Evolutionary conservation across 2,329 filamentous ascomycete genomes (phyloP), one percentile per base, ranked within the genome.

Genomic region (Aspergillus japonicus): DNA sequence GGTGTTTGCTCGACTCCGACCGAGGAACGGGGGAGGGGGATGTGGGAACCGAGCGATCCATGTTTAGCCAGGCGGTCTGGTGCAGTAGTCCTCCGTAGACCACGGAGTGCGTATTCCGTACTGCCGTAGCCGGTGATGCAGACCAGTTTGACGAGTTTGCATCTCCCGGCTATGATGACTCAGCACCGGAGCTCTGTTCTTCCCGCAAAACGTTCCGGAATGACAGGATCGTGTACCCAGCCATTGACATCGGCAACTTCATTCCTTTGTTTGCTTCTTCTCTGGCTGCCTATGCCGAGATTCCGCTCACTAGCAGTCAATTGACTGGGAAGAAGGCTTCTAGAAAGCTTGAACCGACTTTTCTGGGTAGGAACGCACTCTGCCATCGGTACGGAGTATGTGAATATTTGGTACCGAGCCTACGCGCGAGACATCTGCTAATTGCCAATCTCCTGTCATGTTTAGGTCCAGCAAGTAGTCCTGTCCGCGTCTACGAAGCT

Each of bases 1-100:
- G 63, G 56, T 56, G 58, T 29, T 21, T 54, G 33, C 48, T 57
- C 21, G 49, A 48, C 52, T 57, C 55, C 56, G 57, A 61, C 61
- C 56, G 54, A 62, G 54, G 59, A 63, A 59, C 56, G 47, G 42
- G 35, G 39, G 39, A 14, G 11, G 11, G 33, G 3, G 33, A 16
- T 35, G 33, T 12, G 33, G 11, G 33, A 19, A 35, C 54, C 50
- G 50, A 60, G 50, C 58, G 55, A 54, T 54, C 42, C 47, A 57
- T 55, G 53, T 55, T 48, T 48, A 55, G 53, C 53, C 31, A 47
- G 53, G 47, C 53, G 53, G 44, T 48, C 24, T 55, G 39, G 53
- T 55, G 53, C 53, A 55, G 53, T 55, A 21, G 21, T 21, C 21
- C 21, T 21, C 21, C 44, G 52, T 24, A 21, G 52, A 29, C 26